phyloP scores from a whole-genome alignment of 805 yeast species.

The Candida dajiaensis region DNA sequence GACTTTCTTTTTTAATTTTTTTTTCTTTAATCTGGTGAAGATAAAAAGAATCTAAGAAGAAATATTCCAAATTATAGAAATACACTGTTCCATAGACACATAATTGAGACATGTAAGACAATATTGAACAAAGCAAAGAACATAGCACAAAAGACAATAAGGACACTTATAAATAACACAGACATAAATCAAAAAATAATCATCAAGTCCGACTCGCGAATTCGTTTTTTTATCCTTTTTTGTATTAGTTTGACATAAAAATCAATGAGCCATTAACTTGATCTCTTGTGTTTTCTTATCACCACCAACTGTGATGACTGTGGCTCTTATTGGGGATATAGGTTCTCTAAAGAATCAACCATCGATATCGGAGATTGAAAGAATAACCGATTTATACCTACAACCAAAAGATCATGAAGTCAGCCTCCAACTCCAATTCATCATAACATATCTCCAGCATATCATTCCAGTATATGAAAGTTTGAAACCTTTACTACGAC shows the following conservation, averaged over 20 bases:
- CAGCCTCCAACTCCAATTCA: slow-evolving; percentile 9
- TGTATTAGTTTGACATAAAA: background rate
- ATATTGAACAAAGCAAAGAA: too few species aligned
- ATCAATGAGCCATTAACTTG: background rate
- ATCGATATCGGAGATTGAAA: slow-evolving; percentile 7
- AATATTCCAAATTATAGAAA: too few species aligned
- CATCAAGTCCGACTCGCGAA: too few species aligned
- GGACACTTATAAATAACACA: too few species aligned
- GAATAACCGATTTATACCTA: slow-evolving; percentile 7
- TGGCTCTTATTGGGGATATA: background rate
- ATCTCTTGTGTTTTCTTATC: background rate
- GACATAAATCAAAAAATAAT: too few species aligned
- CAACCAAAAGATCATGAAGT: slow-evolving; percentile 3
- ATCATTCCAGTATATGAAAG: slow-evolving; percentile 21
- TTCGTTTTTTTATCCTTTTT: background rate
- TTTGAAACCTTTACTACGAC: slow-evolving; percentile 8
- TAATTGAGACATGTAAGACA: too few species aligned
- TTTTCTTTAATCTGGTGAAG: too few species aligned
- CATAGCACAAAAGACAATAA: too few species aligned
- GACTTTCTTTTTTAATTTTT: slow-evolving; percentile 10
- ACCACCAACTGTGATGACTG: background rate
- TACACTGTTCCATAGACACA: too few species aligned
- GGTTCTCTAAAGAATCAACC: slow-evolving; percentile 6
- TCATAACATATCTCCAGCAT: slow-evolving; percentile 14
- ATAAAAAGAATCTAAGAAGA: too few species aligned